Conservation (phyloP, 495 filamentous ascomycete genomes). For the Xylaria nigripes region DNA sequence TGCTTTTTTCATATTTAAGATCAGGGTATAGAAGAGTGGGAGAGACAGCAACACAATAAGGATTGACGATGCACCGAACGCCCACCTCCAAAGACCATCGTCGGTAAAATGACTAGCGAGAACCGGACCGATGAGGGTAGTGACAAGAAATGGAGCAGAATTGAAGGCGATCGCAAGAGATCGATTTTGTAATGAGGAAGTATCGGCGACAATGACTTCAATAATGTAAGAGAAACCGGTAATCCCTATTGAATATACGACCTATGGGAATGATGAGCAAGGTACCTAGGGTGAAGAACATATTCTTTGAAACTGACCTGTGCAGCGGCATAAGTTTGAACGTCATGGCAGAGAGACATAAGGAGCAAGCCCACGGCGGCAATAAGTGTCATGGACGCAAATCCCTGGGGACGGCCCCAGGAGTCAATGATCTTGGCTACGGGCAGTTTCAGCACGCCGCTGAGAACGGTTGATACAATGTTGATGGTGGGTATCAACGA, state of each 20-base stretch:
- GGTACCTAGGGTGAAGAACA: conserved; percentile 13
- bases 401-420: conserved; percentile 50
- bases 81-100: conserved; percentile 48
- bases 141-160: conserved; percentile 50
- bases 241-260: conserved; percentile 50
- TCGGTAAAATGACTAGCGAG: conserved; percentile 32
- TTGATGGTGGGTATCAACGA: conserved; percentile 41
- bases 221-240: conserved; percentile 45
- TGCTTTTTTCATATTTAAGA: conserved; percentile 54
- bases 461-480: conserved; percentile 49
- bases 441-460: conserved; percentile 52
- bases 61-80: conserved; percentile 43
- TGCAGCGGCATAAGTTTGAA: conserved; percentile 43
- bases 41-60: conserved; percentile 26
- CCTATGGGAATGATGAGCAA: conserved; percentile 32
- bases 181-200: conserved; percentile 48
- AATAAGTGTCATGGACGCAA: conserved; percentile 31
- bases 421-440: conserved; percentile 59
- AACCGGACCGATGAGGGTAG: conserved; percentile 38
- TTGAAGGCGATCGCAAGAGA: conserved; percentile 49
- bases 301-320: conserved; percentile 25
- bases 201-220: conserved; percentile 54
- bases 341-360: conserved; percentile 45
- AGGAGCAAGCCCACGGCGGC: conserved; percentile 39
- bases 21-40: conserved; percentile 36